phyloP scores from a whole-genome alignment of 441 rosid genomes.

The Pelargonium australe region DNA sequence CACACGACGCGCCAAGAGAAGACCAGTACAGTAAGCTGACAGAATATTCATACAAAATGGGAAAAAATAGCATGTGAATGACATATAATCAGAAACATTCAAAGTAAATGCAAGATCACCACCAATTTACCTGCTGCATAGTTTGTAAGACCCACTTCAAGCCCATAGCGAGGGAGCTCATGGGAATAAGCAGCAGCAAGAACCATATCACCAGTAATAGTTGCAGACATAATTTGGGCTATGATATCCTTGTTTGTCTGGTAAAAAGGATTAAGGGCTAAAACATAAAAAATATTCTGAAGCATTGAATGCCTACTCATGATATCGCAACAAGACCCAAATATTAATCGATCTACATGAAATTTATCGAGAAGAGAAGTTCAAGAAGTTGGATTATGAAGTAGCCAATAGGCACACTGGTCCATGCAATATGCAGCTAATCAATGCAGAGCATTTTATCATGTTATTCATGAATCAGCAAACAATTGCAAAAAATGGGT shows the following conservation, averaged over 20 bases:
- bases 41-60: neutral
- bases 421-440: no score
- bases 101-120: neutral
- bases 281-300: conserved; percentile 9
- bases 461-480: neutral
- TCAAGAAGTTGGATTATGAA: no score
- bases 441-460: neutral
- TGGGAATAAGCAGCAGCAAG: conserved; percentile 79
- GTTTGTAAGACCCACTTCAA: conserved; percentile 73
- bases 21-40: conserved; percentile 83
- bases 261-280: conserved; percentile 17
- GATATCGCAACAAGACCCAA: neutral
- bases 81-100: neutral
- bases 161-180: conserved; percentile 72
- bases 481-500: neutral
- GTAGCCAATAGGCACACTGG: no score
- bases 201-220: conserved; percentile 63
- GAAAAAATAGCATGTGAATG: neutral
- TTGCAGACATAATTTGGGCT: conserved; percentile 63
- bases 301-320: neutral
- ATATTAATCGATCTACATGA: neutral
- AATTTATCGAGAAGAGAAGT: neutral
- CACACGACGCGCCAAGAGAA: conserved; percentile 82
- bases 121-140: conserved; percentile 63
- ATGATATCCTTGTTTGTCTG: conserved; percentile 71